Base-by-base conservation (phyloP, 2,329 filamentous ascomycete species). In the Cladophialophora yegresii region DNA sequence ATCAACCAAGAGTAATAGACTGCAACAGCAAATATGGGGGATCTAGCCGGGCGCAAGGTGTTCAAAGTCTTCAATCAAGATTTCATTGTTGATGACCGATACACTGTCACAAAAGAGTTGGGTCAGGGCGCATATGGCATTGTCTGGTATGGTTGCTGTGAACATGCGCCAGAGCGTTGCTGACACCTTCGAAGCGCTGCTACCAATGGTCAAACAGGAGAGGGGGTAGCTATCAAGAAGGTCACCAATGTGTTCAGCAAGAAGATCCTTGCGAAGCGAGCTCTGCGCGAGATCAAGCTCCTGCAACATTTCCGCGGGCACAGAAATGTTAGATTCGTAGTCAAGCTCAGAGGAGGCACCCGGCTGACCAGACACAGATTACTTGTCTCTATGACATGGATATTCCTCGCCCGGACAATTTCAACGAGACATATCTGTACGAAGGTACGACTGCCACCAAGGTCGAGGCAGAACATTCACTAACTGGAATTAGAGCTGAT, bases 211-310 rank as follows among this genome's bases (percentile, higher is more conserved):
- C 87, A 92, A 78, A 96, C 90, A 33, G 89, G 87, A 74, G 95
- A 99, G 77, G 93, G 93, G 47, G 93, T 99, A 68, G 95, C 95
- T 73, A 95, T 99, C 84, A 99, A 99, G 82, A 99, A 99, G 81
- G 92, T 99, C 77, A 99, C 95, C 82, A 99, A 99, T 90, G 93
- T 99, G 73, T 99, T 99, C 81, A 97, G 92, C 85, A 99, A 99
- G 83, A 98, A 98, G 87, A 99, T 99, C 72, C 85, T 99, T 71
- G 95, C 95, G 73, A 99, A 99, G 87, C 91, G 95, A 75, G 95
- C 95, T 56, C 80, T 99, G 83, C 88, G 95, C 78, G 95, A 99
- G 82, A 98, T 99, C 81, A 99, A 98, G 86, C 86, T 99, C 72
- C 84, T 99, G 70, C 93, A 98, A 82, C 95, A 99, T 80, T 99